Evolutionary conservation across 2,329 filamentous ascomycete genomes (phyloP), one percentile per base, ranked within the genome.

Genomic region (Exophiala mesophila): DNA sequence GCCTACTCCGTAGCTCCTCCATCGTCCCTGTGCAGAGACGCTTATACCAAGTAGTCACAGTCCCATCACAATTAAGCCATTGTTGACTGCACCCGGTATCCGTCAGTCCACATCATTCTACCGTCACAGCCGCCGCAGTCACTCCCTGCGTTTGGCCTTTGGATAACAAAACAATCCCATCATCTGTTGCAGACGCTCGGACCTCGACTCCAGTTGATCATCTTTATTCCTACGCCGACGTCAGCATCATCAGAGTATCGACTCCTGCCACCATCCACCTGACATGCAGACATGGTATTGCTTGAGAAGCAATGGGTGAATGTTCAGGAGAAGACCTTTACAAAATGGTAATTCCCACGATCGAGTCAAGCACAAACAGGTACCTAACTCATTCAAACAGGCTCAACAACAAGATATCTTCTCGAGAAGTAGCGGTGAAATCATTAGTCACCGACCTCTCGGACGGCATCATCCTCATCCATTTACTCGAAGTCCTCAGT

Each of bases 311-410:
- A 77, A 66, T 80, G 77, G 77, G 71, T 81, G 58, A 77, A 74
- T 61, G 88, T 95, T 68, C 90, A 97, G 73, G 85, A 97, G 67
- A 98, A 97, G 77, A 98, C 92, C 19, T 98, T 98, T 68, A 95
- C 89, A 46, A 98, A 97, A 86, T 98, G 92, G 84, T 86, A 60
- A 58, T 55, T 52, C 3, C 12, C 26, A 39, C 29, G 34, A 29
- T n/a, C n/a, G n/a, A n/a, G n/a, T n/a, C n/a, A n/a, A n/a, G n/a
- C n/a, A n/a, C n/a, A n/a, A n/a, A n/a, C n/a, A n/a, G n/a, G n/a
- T n/a, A n/a, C n/a, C n/a, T n/a, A n/a, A n/a, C n/a, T n/a, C n/a
- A n/a, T n/a, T n/a, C n/a, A n/a, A n/a, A n/a, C 61, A 92, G 88
- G 92, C 79, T 98, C 55, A 98, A 98, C 69, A 94, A 88, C 57